phyloP scores from a whole-genome alignment of 345 rosid genomes.

The Microcos paniculata region DNA sequence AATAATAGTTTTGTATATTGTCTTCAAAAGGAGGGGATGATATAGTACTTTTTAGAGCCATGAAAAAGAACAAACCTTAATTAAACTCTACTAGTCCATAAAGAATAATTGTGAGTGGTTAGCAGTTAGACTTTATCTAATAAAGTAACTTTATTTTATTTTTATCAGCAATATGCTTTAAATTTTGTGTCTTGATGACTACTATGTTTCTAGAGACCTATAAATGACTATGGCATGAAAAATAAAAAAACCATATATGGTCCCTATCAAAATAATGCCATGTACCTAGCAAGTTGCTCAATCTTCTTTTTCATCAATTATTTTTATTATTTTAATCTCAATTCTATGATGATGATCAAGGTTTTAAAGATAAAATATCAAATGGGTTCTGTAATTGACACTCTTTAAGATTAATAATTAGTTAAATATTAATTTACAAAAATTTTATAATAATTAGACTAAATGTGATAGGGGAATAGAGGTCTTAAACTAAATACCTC shows the following conservation, averaged over 20 bases:
- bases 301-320: not conserved
- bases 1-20: not conserved
- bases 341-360: not conserved
- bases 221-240: not conserved
- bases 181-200: not conserved
- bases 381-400: no score
- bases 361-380: not conserved
- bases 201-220: not conserved
- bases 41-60: constrained; percentile 11
- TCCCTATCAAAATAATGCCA: not conserved
- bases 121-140: not conserved
- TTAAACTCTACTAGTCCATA: not conserved
- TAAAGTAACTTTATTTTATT: not conserved
- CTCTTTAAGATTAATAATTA: no score
- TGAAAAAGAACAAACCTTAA: not conserved
- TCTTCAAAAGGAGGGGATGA: not conserved
- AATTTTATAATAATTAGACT: no score
- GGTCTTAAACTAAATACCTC: no score
- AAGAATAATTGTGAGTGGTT: not conserved
- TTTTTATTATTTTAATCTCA: no score
- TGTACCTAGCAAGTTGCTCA: not conserved
- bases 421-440: no score
- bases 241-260: no score
- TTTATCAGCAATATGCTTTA: not conserved
- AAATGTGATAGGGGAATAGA: no score